phyloP scores from a whole-genome alignment of 805 yeast species.

The Saccharomycopsis guyanensis region DNA sequence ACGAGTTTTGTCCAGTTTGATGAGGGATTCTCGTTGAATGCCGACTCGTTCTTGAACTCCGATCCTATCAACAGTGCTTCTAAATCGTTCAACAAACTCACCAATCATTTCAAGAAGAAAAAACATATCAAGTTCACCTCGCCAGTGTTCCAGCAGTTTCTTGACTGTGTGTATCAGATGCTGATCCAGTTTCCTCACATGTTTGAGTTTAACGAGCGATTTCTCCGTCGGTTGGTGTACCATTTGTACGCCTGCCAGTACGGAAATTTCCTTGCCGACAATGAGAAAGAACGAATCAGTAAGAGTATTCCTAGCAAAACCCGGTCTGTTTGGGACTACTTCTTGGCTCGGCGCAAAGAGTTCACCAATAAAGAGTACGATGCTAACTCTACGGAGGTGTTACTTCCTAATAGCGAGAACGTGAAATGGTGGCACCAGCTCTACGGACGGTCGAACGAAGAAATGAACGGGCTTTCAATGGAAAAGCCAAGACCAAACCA shows the following conservation, averaged over 20 bases:
- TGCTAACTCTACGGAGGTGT: constrained; percentile 22
- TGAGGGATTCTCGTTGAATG: constrained; percentile 12
- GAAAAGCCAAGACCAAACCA: neutral
- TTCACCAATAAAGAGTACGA: constrained; percentile 43
- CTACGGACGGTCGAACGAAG: constrained; percentile 68
- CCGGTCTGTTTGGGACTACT: constrained; percentile 89
- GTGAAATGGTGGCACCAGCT: constrained; percentile 88
- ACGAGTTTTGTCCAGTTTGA: constrained; percentile 9
- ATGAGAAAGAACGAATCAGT: constrained; percentile 51
- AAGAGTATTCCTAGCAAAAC: constrained; percentile 41
- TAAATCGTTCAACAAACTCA: constrained; percentile 40
- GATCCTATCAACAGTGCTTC: constrained; percentile 33
- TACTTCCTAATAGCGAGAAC: constrained; percentile 51
- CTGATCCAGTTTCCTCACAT: constrained; percentile 56
- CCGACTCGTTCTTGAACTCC: constrained; percentile 18
- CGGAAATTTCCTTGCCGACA: constrained; percentile 78
- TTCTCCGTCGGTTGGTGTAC: constrained; percentile 74
- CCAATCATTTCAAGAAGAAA: constrained; percentile 43
- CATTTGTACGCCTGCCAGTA: constrained; percentile 92
- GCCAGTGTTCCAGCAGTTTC: constrained; percentile 90
- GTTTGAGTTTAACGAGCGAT: constrained; percentile 87
- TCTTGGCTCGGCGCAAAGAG: constrained; percentile 64
- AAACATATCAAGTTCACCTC: constrained; percentile 57
- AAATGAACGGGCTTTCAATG: constrained; percentile 38
- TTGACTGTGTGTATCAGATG: constrained; percentile 83